phyloP scores from a whole-genome alignment of 352 stramenopile genomes.

The Phytophthora cryptogea region DNA sequence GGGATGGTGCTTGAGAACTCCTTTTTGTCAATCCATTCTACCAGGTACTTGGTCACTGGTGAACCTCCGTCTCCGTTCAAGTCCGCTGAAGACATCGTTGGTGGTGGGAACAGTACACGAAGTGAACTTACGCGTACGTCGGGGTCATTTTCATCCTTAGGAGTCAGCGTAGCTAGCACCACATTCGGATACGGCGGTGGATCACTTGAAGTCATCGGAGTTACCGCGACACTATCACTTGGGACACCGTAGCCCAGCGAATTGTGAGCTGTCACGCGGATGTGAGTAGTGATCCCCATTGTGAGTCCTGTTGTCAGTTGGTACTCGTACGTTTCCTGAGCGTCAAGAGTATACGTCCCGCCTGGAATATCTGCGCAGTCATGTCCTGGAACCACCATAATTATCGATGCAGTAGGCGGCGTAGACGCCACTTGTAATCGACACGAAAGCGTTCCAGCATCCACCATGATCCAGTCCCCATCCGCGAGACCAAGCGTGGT shows the following conservation, averaged over 20 bases:
- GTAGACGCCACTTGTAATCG: slow-evolving; percentile 44
- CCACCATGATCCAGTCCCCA: slow-evolving; percentile 59
- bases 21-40: slow-evolving; percentile 91
- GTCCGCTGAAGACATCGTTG: slow-evolving; percentile 58
- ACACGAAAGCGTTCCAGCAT: slow-evolving; percentile 50
- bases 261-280: slow-evolving; percentile 92
- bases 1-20: slow-evolving; percentile 68
- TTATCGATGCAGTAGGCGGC: slow-evolving; percentile 28
- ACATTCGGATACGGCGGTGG: slow-evolving; percentile 80
- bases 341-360: slow-evolving; percentile 49
- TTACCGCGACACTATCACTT: slow-evolving; percentile 72
- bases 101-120: slow-evolving; percentile 82
- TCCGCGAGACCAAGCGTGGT: slow-evolving; percentile 18
- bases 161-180: slow-evolving; percentile 47
- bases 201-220: slow-evolving; percentile 88
- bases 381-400: slow-evolving; percentile 49
- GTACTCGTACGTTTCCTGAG: slow-evolving; percentile 67
- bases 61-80: slow-evolving; percentile 87
- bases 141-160: slow-evolving; percentile 45
- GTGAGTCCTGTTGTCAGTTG: slow-evolving; percentile 73
- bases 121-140: slow-evolving; percentile 78
- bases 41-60: slow-evolving; percentile 86
- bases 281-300: slow-evolving; percentile 89
- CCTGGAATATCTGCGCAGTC: slow-evolving; percentile 49
- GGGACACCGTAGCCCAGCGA: slow-evolving; percentile 87